Evolutionary conservation across 139 green algal genomes (phyloP).

Genomic region (Desmodesmus armatus): DNA sequence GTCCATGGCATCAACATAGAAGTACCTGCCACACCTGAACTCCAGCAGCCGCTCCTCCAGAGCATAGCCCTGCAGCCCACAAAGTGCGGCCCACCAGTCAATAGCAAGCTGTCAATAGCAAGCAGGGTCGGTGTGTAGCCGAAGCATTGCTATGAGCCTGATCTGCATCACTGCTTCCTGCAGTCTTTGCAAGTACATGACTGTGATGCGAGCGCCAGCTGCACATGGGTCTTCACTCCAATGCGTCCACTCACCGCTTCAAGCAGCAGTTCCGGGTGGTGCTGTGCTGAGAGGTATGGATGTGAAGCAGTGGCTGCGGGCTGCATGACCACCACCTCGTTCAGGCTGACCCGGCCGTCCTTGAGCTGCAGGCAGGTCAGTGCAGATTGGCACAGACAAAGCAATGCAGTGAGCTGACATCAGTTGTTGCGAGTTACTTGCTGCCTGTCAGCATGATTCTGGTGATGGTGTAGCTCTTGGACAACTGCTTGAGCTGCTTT

Average conservation of each 20-base stretch:
- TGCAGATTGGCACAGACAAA: not conserved
- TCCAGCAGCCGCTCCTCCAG: constrained; percentile 56
- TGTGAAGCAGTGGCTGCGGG: constrained; percentile 5
- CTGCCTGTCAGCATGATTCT: not conserved
- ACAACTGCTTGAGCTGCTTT: not conserved
- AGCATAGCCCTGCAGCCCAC: constrained; percentile 21
- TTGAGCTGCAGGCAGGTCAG: constrained; percentile 9
- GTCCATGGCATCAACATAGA: constrained; percentile 49
- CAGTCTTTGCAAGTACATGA: too few species aligned
- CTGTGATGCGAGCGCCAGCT: too few species aligned
- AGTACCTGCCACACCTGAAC: constrained; percentile 64
- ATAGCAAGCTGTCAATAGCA: too few species aligned
- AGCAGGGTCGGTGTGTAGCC: too few species aligned
- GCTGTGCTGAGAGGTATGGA: constrained; percentile 26
- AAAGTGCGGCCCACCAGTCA: too few species aligned
- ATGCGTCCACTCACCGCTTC: constrained; percentile 21
- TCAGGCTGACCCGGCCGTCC: constrained; percentile 30
- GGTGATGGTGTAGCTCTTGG: not conserved
- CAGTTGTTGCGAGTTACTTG: not conserved
- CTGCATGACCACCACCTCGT: constrained; percentile 25
- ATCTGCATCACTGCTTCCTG: too few species aligned
- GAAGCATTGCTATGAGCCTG: too few species aligned
- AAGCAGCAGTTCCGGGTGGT: constrained; percentile 31
- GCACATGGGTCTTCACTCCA: too few species aligned
- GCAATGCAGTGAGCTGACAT: not conserved